Evolutionary conservation across 257 asterid species (phyloP), one percentile per base, ranked within the genome.

Genomic region (Solanum clarkiae): DNA sequence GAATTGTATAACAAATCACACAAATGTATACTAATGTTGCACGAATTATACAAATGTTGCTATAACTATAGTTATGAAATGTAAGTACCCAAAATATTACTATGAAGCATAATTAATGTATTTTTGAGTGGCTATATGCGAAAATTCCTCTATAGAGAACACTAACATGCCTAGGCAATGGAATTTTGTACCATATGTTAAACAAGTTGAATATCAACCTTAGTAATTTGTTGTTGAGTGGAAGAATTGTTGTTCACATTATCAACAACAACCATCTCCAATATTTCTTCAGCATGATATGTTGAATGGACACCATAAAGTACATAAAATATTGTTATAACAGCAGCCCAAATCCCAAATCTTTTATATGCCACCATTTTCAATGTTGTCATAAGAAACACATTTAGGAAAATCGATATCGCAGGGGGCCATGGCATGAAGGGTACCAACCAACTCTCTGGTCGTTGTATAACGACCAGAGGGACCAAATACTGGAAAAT

Each of bases 371-470:
- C 87, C 44, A 83, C 47, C 77, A 20, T 74, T 66, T 88, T 85
- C 29, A 90, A 72, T 1, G 90, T 86, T 7, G 89, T 79, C 92
- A 90, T 86, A 36, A 90, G 84, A 32, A 90, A 90, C 10, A 90
- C 89, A 79, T 90, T 90, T 14, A 90, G 88, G 72, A 90, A 90
- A 49, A 90, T 85, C 12, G 92, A 88, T 7, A 88, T 40, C 18
- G 91, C 81, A 6, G 92, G 89, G 2, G 90, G 86, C 92, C 92
- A 90, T 15, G 92, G 92, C 92, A 90, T 90, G 79, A 86, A 86
- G 1, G 92, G 92, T 26, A 90, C 92, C 6, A 80, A 86, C 92
- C 92, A 90, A 14, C 59, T 69, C 6, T 53, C 56, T 60, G 60
- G 83, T 63, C 2, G 90, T 18, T 65, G 11, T 26, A 10, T 69